Evolutionary conservation across 352 stramenopile genomes (phyloP).

Genomic region (Phytophthora crassamura): DNA sequence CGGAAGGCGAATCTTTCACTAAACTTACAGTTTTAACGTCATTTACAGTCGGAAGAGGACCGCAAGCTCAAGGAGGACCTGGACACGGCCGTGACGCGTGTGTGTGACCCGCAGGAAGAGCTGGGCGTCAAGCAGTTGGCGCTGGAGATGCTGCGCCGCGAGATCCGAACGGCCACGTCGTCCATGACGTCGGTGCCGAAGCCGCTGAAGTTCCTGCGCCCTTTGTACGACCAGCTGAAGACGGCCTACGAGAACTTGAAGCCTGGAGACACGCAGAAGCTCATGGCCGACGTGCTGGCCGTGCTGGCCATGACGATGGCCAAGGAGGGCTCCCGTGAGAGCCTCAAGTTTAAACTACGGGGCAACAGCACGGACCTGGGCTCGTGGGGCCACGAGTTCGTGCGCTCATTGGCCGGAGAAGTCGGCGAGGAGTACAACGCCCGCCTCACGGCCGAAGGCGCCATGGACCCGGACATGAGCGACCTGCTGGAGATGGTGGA

Average conservation of each 20-base stretch:
- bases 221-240: constrained; percentile 96
- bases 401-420: constrained; percentile 97
- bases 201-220: constrained; percentile 99
- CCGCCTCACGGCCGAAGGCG: constrained; percentile 61
- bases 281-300: constrained; percentile 89
- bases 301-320: constrained; percentile 99
- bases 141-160: constrained; percentile 96
- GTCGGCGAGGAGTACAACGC: constrained; percentile 95
- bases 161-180: constrained; percentile 97
- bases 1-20: neutral
- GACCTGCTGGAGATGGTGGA: constrained; percentile 97
- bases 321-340: constrained; percentile 91
- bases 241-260: constrained; percentile 60
- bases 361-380: constrained; percentile 93
- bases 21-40: constrained; percentile 3
- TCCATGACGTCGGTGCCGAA: constrained; percentile 99
- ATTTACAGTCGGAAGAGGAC: constrained; percentile 88
- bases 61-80: constrained; percentile 94
- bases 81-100: constrained; percentile 84
- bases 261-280: constrained; percentile 71
- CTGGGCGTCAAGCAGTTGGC: constrained; percentile 86
- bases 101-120: constrained; percentile 71
- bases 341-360: constrained; percentile 91
- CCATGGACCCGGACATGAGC: constrained; percentile 70
- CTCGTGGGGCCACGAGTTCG: constrained; percentile 99